Conservation (phyloP, 805 yeast species). For the Saccharomycopsis fodiens region DNA sequence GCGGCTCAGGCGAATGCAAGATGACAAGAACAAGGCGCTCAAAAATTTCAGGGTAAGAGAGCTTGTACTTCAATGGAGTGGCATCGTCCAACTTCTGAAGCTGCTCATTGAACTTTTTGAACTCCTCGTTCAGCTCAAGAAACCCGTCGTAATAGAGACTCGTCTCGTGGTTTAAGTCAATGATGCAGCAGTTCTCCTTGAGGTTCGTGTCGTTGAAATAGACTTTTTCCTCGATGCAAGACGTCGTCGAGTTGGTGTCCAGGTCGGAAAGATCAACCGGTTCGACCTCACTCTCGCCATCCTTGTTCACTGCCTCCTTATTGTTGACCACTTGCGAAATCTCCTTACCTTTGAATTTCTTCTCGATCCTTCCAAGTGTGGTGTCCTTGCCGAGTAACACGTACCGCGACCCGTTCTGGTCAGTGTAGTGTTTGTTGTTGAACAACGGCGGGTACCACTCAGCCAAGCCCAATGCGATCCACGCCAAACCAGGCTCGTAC, state of each 20-base stretch:
- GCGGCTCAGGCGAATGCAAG: constrained; percentile 60
- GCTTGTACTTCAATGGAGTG: constrained; percentile 32
- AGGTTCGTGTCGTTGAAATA: constrained; percentile 13
- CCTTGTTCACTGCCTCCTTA: background rate
- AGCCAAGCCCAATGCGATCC: constrained; percentile 83
- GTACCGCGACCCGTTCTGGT: constrained; percentile 29
- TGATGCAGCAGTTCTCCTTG: constrained; percentile 14
- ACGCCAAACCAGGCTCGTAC: constrained; percentile 75
- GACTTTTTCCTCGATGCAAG: constrained; percentile 3
- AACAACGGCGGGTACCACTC: constrained; percentile 76
- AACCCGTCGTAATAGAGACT: constrained; percentile 14
- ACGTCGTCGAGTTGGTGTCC: constrained; percentile 5
- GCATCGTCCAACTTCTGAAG: constrained; percentile 21
- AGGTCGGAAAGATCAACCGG: background rate
- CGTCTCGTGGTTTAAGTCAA: constrained; percentile 12
- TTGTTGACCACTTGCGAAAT: background rate
- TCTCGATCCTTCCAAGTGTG: constrained; percentile 8
- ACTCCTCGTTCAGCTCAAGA: constrained; percentile 21
- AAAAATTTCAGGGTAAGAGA: constrained; percentile 51
- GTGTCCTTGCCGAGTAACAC: constrained; percentile 49
- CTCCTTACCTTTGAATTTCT: constrained; percentile 3
- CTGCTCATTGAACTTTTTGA: constrained; percentile 24
- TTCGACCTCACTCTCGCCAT: constrained; percentile 1
- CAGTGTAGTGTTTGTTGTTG: constrained; percentile 30
- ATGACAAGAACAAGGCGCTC: constrained; percentile 72